A percentile compares a stretch with the other conserved stretches of the same genome.
Conservation (phyloP, 1,284 basidiomycete species). For the Ceratobasidium sp. region DNA sequence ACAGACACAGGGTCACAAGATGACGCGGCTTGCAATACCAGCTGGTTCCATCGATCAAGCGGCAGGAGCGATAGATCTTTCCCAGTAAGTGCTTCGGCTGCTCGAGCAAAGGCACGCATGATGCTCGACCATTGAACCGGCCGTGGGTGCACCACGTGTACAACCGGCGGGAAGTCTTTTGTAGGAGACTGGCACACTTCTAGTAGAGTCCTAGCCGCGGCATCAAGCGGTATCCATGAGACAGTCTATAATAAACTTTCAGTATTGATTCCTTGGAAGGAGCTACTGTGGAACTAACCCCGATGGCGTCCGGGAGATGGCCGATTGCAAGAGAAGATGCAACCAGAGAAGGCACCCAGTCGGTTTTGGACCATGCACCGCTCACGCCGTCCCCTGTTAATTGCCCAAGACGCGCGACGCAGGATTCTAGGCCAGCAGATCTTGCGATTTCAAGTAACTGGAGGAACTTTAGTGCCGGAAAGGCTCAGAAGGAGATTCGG, state of each 20-base stretch:
- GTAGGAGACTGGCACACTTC: not conserved
- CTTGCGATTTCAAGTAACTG: slow-evolving; percentile 40
- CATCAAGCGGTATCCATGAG: slow-evolving; percentile 41
- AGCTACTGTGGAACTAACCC: slow-evolving; percentile 13
- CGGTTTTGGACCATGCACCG: slow-evolving; percentile 47
- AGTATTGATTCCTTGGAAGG: not conserved
- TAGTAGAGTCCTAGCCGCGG: slow-evolving; percentile 19
- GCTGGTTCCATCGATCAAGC: slow-evolving; percentile 25
- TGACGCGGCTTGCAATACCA: slow-evolving; percentile 4
- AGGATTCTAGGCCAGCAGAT: slow-evolving; percentile 31
- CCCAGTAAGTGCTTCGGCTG: not conserved
- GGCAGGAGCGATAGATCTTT: slow-evolving; percentile 12
- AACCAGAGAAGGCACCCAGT: slow-evolving; percentile 47
- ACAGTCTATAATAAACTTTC: slow-evolving; percentile 5
- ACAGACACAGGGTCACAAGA: not conserved
- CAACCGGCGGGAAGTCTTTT: slow-evolving; percentile 12
- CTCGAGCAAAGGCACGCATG: slow-evolving; percentile 17
- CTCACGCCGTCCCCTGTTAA: slow-evolving; percentile 44
- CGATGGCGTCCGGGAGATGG: slow-evolving; percentile 38
- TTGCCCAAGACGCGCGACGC: slow-evolving; percentile 47
- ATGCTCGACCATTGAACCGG: slow-evolving; percentile 11
- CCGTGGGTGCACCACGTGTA: slow-evolving; percentile 40
- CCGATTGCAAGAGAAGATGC: slow-evolving; percentile 35
- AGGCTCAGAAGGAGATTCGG: not conserved
- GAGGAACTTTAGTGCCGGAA: not conserved